phyloP scores from a whole-genome alignment of 2,329 filamentous ascomycete genomes.

The Ophiocordyceps camponoti-leonardi region DNA sequence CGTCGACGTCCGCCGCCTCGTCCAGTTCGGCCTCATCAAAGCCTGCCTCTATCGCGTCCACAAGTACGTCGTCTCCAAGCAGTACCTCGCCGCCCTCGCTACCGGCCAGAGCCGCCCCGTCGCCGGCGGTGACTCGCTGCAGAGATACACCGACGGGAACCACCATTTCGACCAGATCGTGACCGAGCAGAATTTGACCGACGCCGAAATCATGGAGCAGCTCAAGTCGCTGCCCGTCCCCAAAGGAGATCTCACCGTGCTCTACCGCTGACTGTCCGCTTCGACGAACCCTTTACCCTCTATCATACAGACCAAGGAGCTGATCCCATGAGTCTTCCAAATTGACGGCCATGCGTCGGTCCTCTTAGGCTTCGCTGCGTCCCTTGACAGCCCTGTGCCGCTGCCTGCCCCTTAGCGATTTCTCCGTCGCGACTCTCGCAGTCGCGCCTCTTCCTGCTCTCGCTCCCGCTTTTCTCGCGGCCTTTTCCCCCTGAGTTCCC shows the following conservation, averaged over 20 bases:
- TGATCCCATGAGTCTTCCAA: neutral
- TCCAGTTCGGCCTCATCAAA: slow-evolving; percentile 94
- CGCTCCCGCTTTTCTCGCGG: too few relatives aligned
- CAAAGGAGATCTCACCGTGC: slow-evolving; percentile 33
- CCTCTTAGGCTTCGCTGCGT: neutral
- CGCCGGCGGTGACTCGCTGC: slow-evolving; percentile 32
- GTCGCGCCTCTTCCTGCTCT: too few relatives aligned
- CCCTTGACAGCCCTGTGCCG: neutral
- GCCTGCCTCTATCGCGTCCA: slow-evolving; percentile 85
- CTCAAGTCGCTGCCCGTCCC: slow-evolving; percentile 39
- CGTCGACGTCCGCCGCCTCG: slow-evolving; percentile 77
- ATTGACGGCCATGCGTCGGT: neutral
- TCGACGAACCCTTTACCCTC: neutral
- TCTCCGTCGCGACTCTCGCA: too few relatives aligned
- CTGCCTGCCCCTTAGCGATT: too few relatives aligned
- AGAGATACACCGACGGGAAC: slow-evolving; percentile 55
- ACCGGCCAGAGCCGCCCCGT: slow-evolving; percentile 29
- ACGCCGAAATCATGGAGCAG: slow-evolving; percentile 52
- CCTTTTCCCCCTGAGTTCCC: too few relatives aligned
- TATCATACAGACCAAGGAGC: neutral
- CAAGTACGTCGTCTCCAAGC: slow-evolving; percentile 65
- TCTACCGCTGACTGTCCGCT: slow-evolving; percentile 28
- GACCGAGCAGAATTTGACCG: slow-evolving; percentile 53
- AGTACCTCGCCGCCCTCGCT: slow-evolving; percentile 38
- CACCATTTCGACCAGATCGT: slow-evolving; percentile 73